Percentiles rank a stretch among this genome's conserved stretches.
Evolutionary conservation across 345 rosid genomes (phyloP).

Genomic region (Eucalyptus tenuipes): DNA sequence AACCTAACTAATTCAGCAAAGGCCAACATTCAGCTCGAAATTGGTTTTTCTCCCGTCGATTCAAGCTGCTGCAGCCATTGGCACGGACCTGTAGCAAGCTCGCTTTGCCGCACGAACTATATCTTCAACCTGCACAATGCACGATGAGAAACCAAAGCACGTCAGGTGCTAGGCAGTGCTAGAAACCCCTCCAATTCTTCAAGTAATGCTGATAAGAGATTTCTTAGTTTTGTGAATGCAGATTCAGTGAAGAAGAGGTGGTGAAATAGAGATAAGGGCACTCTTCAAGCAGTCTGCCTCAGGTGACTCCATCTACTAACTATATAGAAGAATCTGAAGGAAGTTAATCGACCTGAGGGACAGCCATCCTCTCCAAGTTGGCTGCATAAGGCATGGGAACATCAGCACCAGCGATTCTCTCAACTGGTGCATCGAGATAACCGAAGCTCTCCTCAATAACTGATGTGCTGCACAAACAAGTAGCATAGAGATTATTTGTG

Average conservation of each 20-base stretch:
- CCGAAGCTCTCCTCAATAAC: slow-evolving; percentile 86
- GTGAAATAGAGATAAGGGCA: neutral
- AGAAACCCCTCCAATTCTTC: neutral
- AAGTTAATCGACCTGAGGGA: slow-evolving; percentile 59
- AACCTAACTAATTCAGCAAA: neutral
- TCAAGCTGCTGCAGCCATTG: slow-evolving; percentile 3
- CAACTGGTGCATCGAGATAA: slow-evolving; percentile 85
- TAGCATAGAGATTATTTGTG: neutral
- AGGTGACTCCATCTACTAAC: neutral
- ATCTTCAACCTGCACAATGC: slow-evolving; percentile 45
- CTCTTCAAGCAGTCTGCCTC: neutral
- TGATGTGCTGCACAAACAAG: slow-evolving; percentile 37
- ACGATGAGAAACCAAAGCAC: neutral
- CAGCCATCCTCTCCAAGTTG: slow-evolving; percentile 88
- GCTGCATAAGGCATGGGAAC: slow-evolving; percentile 98
- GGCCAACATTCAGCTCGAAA: neutral
- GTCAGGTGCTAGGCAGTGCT: neutral
- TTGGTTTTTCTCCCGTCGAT: neutral
- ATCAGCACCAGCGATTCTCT: slow-evolving; percentile 90
- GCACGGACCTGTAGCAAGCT: slow-evolving; percentile 59
- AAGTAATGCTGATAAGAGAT: neutral
- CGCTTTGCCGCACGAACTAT: slow-evolving; percentile 75
- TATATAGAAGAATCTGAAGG: neutral
- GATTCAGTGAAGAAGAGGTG: neutral
- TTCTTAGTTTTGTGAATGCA: neutral